Conservation (phyloP, 2,329 filamentous ascomycete genomes). For the Hypoxylon sp. region DNA sequence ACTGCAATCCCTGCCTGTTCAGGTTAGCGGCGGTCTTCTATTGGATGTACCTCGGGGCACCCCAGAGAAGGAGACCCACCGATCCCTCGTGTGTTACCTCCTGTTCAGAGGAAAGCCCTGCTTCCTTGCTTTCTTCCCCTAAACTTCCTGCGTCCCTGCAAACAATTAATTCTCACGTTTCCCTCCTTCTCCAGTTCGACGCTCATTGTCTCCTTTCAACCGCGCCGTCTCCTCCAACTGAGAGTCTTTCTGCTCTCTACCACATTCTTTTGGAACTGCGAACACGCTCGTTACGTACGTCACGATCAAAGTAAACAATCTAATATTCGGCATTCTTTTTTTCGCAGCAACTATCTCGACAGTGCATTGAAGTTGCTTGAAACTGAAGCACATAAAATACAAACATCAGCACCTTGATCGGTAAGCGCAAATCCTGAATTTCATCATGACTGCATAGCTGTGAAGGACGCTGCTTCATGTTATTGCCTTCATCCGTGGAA, state of each 20-base stretch:
- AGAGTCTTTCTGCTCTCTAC: slow-evolving; percentile 66
- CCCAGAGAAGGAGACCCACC: slow-evolving; percentile 36
- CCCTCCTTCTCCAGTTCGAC: slow-evolving; percentile 41
- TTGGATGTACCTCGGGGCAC: slow-evolving; percentile 32
- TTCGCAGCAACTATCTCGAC: slow-evolving; percentile 27
- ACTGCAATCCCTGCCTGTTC: slow-evolving; percentile 32
- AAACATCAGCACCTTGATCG: slow-evolving; percentile 26
- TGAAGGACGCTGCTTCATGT: slow-evolving; percentile 4
- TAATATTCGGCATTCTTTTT: slow-evolving; percentile 38
- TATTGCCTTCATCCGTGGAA: not conserved
- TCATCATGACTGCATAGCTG: slow-evolving; percentile 19
- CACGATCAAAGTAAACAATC: slow-evolving; percentile 39
- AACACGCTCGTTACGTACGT: slow-evolving; percentile 47
- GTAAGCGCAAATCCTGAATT: slow-evolving; percentile 36
- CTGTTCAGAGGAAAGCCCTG: slow-evolving; percentile 15
- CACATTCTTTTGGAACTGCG: slow-evolving; percentile 68
- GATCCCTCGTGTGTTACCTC: slow-evolving; percentile 22
- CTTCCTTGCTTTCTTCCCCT: slow-evolving; percentile 31
- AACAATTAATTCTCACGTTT: slow-evolving; percentile 45
- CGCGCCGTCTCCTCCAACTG: slow-evolving; percentile 64
- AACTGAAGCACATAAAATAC: slow-evolving; percentile 17
- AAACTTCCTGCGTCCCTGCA: slow-evolving; percentile 39
- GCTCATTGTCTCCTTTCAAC: slow-evolving; percentile 48
- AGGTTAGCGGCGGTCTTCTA: slow-evolving; percentile 19
- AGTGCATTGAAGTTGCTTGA: slow-evolving; percentile 11